A percentile compares a stretch with the other conserved stretches of the same genome.
These are phyloP conservation scores for Echria macrotheca DNA, from an alignment of 495 filamentous ascomycete genomes.

Conservation along the genomic window DNA sequence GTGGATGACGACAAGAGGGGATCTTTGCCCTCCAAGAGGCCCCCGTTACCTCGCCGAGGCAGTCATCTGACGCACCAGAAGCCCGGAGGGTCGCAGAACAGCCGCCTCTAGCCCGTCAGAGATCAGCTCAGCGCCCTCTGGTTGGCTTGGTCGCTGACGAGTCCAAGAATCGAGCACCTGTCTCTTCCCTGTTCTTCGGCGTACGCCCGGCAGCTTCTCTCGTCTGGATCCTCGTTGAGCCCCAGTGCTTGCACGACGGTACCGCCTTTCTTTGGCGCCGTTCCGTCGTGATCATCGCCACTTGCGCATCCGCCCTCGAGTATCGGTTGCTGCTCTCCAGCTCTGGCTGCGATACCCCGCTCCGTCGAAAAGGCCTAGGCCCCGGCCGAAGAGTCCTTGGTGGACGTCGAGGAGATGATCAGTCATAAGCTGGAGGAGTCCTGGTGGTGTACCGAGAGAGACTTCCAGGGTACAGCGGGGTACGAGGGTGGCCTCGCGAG, in stretches of 20 bases:
- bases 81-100: not conserved
- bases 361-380: constrained; percentile 3
- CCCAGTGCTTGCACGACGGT: too few species aligned
- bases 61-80: constrained; percentile 10
- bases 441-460: not conserved
- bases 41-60: constrained; percentile 7
- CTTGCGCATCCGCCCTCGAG: not conserved
- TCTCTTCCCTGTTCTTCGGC: not conserved
- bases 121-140: not conserved
- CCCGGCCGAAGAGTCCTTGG: not conserved
- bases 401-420: not conserved
- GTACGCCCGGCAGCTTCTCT: not conserved
- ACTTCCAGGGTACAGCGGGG: constrained; percentile 8
- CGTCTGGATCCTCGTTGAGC: too few species aligned
- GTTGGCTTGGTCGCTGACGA: too few species aligned
- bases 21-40: constrained; percentile 1
- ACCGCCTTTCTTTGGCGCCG: not conserved
- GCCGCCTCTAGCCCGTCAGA: not conserved
- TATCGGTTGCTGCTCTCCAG: not conserved
- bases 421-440: not conserved
- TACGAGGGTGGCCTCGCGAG: not conserved
- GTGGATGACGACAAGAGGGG: constrained; percentile 1
- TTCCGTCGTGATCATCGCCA: constrained; percentile 3
- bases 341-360: constrained; percentile 4
- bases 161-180: not conserved